A percentile compares a stretch with the other conserved stretches of the same genome.
These are phyloP conservation scores for Crinitomyces ghanaensis DNA, from an alignment of 805 yeast species.

Conservation along the genomic window DNA sequence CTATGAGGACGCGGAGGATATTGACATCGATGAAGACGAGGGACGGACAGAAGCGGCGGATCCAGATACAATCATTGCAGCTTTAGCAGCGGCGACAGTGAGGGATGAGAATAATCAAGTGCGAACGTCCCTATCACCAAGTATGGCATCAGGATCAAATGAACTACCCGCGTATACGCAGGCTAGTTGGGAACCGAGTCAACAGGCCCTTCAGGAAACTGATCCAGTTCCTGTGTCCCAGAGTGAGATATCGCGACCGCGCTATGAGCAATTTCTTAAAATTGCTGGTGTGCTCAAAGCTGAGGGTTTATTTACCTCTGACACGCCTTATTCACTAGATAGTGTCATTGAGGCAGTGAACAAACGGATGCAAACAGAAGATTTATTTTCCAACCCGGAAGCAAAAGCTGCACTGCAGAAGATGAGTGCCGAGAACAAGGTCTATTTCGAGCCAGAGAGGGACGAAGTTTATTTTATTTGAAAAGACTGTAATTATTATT, in stretches of 20 bases:
- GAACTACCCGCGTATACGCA: conserved; percentile 8
- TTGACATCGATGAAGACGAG: conserved; percentile 45
- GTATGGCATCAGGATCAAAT: neutral
- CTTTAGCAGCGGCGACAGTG: conserved; percentile 10
- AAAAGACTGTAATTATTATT: neutral
- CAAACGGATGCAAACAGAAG: conserved; percentile 31
- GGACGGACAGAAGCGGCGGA: conserved; percentile 21
- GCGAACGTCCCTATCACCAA: neutral
- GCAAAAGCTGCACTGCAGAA: conserved; percentile 27
- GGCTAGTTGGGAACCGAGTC: conserved; percentile 14
- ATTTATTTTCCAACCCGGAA: conserved; percentile 28
- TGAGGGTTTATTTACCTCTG: conserved; percentile 33
- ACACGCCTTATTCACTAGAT: conserved; percentile 29
- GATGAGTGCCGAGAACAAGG: conserved; percentile 27
- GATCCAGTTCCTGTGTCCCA: conserved; percentile 9
- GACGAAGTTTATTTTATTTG: conserved; percentile 7
- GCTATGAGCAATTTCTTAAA: conserved; percentile 37
- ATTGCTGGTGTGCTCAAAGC: conserved; percentile 38
- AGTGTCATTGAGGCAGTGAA: conserved; percentile 33
- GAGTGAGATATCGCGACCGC: conserved; percentile 37
- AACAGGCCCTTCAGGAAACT: conserved; percentile 6
- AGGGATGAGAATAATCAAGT: conserved; percentile 4
- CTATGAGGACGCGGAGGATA: conserved; percentile 44
- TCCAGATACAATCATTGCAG: conserved; percentile 18
- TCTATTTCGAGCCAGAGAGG: conserved; percentile 18